Evolutionary conservation across 805 yeast species (phyloP), one percentile per base, ranked within the genome.

Genomic region (Tanozyma kutaoensis): DNA sequence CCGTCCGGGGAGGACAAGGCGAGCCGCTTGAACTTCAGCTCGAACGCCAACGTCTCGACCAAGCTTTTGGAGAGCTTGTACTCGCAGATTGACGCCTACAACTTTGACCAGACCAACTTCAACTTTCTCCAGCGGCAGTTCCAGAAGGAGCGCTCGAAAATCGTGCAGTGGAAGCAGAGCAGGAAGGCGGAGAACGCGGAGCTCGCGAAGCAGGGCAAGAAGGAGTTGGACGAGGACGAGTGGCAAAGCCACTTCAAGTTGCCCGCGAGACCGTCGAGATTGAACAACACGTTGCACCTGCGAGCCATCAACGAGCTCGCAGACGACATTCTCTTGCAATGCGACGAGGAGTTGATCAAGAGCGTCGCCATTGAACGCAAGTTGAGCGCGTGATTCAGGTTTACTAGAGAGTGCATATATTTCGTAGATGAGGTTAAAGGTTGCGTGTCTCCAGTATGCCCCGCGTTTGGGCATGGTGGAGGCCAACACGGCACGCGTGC

Each of bases 41-140:
- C 64, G 14, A 59, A 58, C 43, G 59, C 58, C 35, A 54, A 55
- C 40, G 56, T 52, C 33, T 58, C 65, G 24, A 53, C 62, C 12
- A 64, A 60, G 39, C 54, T 60, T 35, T 68, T 73, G 33, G 86
- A 78, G 45, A 66, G 67, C 25, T 60, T 79, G 37, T 65, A 71
- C 45, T 75, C 71, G 34, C 69, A 81, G 27, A 65, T 80, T 22
- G 91, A 80, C 50, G 73, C 76, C 26, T 73, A 71, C 57, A 76
- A 75, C 56, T 75, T 75, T 48, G 85, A 76, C 47, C 80, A 77
- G 48, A 75, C 76, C 39, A 79, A 75, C 54, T 74, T 76, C 62
- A 76, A 78, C 60, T 79, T 76, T 55, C 78, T 70, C 59, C 91
- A 79, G 56, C 72, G 93, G 58, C 76, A 71, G 41, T 60, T 71